Conservation (phyloP, 2,329 filamentous ascomycete genomes). For the Alternaria novae-zelandiae region DNA sequence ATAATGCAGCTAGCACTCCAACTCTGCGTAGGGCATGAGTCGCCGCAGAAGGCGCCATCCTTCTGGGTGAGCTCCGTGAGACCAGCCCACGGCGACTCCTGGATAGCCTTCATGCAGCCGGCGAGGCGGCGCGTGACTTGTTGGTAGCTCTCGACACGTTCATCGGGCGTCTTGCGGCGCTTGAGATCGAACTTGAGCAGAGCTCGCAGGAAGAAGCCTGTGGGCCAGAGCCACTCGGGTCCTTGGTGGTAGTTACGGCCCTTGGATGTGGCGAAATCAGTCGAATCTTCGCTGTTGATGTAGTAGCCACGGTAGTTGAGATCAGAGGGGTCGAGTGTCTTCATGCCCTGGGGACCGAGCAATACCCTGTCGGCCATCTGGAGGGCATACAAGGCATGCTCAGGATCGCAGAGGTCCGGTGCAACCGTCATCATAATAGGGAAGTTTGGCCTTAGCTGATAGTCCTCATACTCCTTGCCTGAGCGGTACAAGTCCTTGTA, state of each 20-base stretch:
- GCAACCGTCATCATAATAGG: conserved; percentile 95
- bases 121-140: conserved; percentile 84
- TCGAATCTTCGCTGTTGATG: conserved; percentile 90
- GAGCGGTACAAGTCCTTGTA: conserved; percentile 97
- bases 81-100: conserved; percentile 83
- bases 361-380: conserved; percentile 79
- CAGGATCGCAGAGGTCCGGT: conserved; percentile 80
- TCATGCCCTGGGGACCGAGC: conserved; percentile 90
- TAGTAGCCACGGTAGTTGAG: conserved; percentile 95
- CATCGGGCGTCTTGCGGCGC: conserved; percentile 69
- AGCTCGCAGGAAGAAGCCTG: conserved; percentile 91
- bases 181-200: conserved; percentile 87
- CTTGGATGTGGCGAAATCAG: conserved; percentile 89
- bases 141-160: conserved; percentile 87
- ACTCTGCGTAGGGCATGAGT: conserved; percentile 95
- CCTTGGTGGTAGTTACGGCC: conserved; percentile 98
- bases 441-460: conserved; percentile 94
- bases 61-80: conserved; percentile 93
- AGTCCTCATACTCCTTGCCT: conserved; percentile 96
- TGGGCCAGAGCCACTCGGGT: conserved; percentile 98
- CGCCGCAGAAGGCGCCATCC: conserved; percentile 79
- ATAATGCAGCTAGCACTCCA: conserved; percentile 96
- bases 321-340: conserved; percentile 89
- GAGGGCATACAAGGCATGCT: conserved; percentile 80
- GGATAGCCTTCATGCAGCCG: conserved; percentile 85